Percentiles rank a stretch among this genome's conserved stretches.
These are phyloP conservation scores for Aristolochia contorta DNA, from an alignment of 164 flowering plant species.

Conservation along the genomic window DNA sequence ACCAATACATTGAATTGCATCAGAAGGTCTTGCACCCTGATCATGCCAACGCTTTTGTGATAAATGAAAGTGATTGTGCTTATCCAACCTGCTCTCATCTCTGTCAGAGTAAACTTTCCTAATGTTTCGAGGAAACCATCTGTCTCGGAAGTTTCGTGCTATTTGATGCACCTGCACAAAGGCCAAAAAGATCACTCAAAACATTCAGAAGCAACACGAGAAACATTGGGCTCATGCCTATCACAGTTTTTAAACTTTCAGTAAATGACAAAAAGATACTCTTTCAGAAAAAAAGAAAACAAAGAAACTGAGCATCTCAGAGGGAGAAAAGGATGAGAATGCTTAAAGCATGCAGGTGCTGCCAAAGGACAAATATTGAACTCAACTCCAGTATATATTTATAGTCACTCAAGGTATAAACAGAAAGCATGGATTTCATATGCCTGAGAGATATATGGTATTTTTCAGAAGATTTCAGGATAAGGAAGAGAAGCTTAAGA, in stretches of 20 bases:
- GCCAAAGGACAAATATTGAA: too few species aligned
- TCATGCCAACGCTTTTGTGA: constrained; percentile 30
- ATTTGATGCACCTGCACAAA: constrained; percentile 70
- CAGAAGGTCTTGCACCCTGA: constrained; percentile 26
- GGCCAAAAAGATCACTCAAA: not conserved
- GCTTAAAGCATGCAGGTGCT: too few species aligned
- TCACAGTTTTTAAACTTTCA: not conserved
- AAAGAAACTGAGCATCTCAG: too few species aligned
- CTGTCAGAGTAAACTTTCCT: constrained; percentile 37
- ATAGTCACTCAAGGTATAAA: too few species aligned
- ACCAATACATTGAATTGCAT: constrained; percentile 21
- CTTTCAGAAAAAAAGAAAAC: too few species aligned
- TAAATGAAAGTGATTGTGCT: constrained; percentile 19
- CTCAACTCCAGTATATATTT: too few species aligned
- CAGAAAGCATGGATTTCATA: too few species aligned
- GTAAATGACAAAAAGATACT: not conserved
- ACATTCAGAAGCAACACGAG: too few species aligned
- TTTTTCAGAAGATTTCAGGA: too few species aligned
- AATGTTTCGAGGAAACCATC: constrained; percentile 48
- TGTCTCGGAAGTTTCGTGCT: constrained; percentile 69
- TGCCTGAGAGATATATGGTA: too few species aligned
- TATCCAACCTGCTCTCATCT: constrained; percentile 31
- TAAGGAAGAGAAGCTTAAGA: too few species aligned
- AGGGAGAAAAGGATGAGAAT: too few species aligned
- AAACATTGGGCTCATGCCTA: not conserved